A percentile compares a stretch with the other conserved stretches of the same genome.
phyloP scores from a whole-genome alignment of 129 eudicot species.

The Chrysanthemum seticuspe region DNA sequence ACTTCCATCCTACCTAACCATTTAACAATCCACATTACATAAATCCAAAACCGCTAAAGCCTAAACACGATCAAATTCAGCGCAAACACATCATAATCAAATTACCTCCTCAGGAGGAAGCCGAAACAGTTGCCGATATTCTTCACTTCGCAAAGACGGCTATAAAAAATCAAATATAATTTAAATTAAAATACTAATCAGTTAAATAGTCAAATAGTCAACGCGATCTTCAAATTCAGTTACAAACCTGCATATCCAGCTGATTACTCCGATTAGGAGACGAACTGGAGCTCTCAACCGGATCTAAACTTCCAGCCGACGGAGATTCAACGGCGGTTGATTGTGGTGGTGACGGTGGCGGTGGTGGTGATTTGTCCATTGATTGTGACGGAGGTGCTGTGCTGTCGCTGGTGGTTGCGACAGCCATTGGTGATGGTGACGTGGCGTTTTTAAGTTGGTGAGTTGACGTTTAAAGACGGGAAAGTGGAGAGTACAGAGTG shows the following conservation, averaged over 20 bases:
- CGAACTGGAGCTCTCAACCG: conserved; percentile 30
- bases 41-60: too few relatives aligned
- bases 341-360: conserved; percentile 25
- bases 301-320: conserved; percentile 14
- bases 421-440: conserved; percentile 40
- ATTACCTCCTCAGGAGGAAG: conserved; percentile 81
- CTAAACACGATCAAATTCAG: too few relatives aligned
- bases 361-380: conserved; percentile 40
- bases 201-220: conserved; percentile 15
- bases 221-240: conserved; percentile 13
- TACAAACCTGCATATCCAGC: conserved; percentile 46
- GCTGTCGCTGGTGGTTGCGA: conserved; percentile 42
- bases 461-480: too few relatives aligned
- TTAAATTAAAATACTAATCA: not conserved
- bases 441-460: too few relatives aligned
- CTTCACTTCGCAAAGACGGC: conserved; percentile 65
- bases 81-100: too few relatives aligned
- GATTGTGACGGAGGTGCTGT: conserved; percentile 35
- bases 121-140: conserved; percentile 85
- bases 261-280: conserved; percentile 41
- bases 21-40: too few relatives aligned
- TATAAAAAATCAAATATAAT: conserved; percentile 18
- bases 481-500: too few relatives aligned
- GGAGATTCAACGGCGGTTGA: conserved; percentile 18
- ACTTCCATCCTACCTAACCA: too few relatives aligned